These are phyloP conservation scores for Volvox reticuliferus DNA, from an alignment of 139 green algal species.

Conservation along the genomic window DNA sequence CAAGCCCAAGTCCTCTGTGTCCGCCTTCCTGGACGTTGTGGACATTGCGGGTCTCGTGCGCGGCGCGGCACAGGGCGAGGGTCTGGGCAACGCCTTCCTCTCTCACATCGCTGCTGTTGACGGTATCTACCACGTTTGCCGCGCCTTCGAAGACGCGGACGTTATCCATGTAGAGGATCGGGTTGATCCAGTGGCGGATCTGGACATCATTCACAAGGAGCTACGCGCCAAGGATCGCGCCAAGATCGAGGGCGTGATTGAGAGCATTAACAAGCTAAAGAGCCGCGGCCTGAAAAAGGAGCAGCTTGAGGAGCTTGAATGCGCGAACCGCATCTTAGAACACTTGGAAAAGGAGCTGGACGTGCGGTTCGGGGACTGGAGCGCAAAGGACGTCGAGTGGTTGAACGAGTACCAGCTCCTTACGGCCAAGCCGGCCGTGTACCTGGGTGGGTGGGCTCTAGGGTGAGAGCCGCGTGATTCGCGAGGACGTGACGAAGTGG, in stretches of 20 bases:
- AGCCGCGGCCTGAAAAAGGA: constrained; percentile 83
- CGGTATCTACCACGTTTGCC: constrained; percentile 98
- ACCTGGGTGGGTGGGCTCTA: constrained; percentile 71
- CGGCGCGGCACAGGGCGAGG: constrained; percentile 80
- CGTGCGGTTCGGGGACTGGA: constrained; percentile 90
- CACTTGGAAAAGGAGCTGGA: constrained; percentile 63
- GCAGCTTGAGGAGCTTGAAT: constrained; percentile 87
- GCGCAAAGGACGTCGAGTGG: constrained; percentile 81
- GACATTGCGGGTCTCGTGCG: constrained; percentile 98
- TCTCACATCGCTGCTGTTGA: constrained; percentile 96
- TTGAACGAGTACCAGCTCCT: constrained; percentile 83
- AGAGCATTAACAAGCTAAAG: constrained; percentile 71
- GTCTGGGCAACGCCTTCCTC: constrained; percentile 98
- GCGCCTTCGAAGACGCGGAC: constrained; percentile 94
- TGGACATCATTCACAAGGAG: constrained; percentile 95
- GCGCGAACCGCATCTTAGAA: constrained; percentile 47
- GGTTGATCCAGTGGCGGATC: constrained; percentile 96
- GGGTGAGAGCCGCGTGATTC: too few relatives aligned
- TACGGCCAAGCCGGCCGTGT: constrained; percentile 95
- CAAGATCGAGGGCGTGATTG: constrained; percentile 56
- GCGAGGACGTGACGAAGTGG: too few relatives aligned
- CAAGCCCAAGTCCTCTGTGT: constrained; percentile 70
- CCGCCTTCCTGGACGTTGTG: constrained; percentile 94
- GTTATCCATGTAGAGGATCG: constrained; percentile 87
- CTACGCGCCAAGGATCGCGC: constrained; percentile 30